Percentiles rank a stretch among this genome's conserved stretches.
phyloP scores from a whole-genome alignment of 257 asterid genomes.

The Fraxinus quadrangulata region DNA sequence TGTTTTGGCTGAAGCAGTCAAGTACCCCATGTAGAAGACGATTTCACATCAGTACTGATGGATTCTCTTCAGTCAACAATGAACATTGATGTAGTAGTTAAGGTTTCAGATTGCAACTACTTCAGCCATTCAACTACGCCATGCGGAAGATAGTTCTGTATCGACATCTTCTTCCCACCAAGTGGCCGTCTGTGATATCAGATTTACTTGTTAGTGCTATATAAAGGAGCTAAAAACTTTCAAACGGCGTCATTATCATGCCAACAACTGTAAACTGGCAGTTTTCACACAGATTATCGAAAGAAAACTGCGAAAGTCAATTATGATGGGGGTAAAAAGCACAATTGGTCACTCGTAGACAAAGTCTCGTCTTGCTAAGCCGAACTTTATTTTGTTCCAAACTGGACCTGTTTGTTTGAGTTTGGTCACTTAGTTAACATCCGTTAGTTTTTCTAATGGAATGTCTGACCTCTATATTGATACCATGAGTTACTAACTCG shows the following conservation, averaged over 20 bases:
- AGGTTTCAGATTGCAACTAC: background rate
- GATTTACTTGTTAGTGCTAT: slow-evolving; percentile 18
- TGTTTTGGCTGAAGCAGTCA: background rate
- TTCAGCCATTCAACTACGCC: slow-evolving; percentile 71
- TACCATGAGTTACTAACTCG: too few species aligned
- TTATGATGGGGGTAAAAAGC: background rate
- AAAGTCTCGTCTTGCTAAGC: too few species aligned
- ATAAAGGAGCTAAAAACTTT: background rate
- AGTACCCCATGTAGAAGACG: background rate
- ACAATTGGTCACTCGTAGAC: background rate
- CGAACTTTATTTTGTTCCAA: too few species aligned
- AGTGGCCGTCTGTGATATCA: slow-evolving; percentile 62
- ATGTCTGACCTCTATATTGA: background rate
- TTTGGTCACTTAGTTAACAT: too few species aligned
- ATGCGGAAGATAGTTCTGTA: slow-evolving; percentile 70
- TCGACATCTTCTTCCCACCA: slow-evolving; percentile 97
- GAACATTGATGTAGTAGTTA: background rate
- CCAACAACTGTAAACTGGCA: background rate
- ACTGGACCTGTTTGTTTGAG: too few species aligned
- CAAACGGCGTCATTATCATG: background rate
- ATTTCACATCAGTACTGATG: background rate
- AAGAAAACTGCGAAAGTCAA: background rate
- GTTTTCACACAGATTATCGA: background rate
- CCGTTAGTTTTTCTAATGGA: too few species aligned
- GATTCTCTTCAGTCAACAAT: background rate